phyloP scores from a whole-genome alignment of 1,284 basidiomycete species.

The Cerrena zonata region DNA sequence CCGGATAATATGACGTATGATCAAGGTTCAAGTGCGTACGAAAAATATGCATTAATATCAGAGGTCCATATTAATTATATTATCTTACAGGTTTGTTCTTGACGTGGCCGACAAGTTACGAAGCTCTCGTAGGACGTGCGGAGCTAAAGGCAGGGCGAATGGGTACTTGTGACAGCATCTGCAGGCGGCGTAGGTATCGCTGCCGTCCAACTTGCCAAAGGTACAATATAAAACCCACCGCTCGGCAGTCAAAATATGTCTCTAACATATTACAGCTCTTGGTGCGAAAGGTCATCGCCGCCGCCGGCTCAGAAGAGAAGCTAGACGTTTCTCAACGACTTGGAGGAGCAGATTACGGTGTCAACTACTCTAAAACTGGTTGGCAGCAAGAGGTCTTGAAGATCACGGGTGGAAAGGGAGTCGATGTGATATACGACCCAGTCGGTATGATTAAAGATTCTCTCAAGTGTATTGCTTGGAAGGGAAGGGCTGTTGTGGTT shows the following conservation, averaged over 20 bases:
- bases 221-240: slow-evolving; percentile 30
- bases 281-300: slow-evolving; percentile 79
- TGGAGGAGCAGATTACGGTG: slow-evolving; percentile 65
- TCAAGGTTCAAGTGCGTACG: slow-evolving; percentile 50
- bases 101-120: slow-evolving; percentile 91
- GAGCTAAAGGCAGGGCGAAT: slow-evolving; percentile 77
- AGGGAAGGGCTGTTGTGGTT: slow-evolving; percentile 85
- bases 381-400: slow-evolving; percentile 75
- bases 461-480: slow-evolving; percentile 91
- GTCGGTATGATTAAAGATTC: slow-evolving; percentile 76
- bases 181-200: slow-evolving; percentile 90
- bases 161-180: slow-evolving; percentile 83
- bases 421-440: slow-evolving; percentile 85
- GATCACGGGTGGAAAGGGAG: slow-evolving; percentile 77
- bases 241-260: not conserved
- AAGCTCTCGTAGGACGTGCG: slow-evolving; percentile 81
- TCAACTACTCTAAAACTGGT: slow-evolving; percentile 61
- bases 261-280: slow-evolving; percentile 52
- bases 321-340: slow-evolving; percentile 61
- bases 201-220: slow-evolving; percentile 86
- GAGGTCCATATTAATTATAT: not conserved
- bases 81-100: slow-evolving; percentile 50
- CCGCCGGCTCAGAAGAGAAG: slow-evolving; percentile 66
- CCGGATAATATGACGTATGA: slow-evolving; percentile 63
- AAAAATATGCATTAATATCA: too few relatives aligned